Base-by-base conservation (phyloP, 805 yeast species). In the Hanseniaspora pseudoguilliermondii region DNA sequence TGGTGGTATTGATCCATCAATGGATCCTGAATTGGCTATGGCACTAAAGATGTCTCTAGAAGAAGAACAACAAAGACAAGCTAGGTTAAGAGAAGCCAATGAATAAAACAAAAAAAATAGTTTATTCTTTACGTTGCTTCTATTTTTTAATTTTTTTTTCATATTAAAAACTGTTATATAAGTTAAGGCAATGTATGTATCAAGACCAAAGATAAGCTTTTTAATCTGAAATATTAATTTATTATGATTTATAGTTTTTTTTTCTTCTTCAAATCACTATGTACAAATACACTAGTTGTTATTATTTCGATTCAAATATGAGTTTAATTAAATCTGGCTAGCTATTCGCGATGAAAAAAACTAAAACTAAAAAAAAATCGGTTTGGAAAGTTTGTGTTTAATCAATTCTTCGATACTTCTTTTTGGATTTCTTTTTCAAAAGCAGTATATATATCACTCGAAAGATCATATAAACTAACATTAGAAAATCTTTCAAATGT, bases 1-100 rank as follows among this genome's bases (percentile, higher is more conserved):
- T 64, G 84, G 83, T 53, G 55, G 55, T n/a, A 80, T 79, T 41
- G 97, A 91, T 69, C 91, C 96, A 35, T 82, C 82, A 61, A 84
- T 88, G 81, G 98, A 93, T 64, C 97, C 97, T 35, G 98, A 93
- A 70, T 79, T 93, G 66, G 98, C 97, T 0, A 76, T 93, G 75
- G 98, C 97, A 0, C 78, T 93, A 64, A 82, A 97, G 66, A 75
- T 93, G 69, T 91, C 97, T 0, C 75, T 93, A 64, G 97, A 93
- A 66, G 98, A 93, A 66, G 97, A 91, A 67, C 86, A 84, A 63
- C 83, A 86, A 52, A 81, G 97, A 72, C 96, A 88, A 66, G 95
- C 86, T 61, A 78, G 90, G 66, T 82, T 81, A 62, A 75, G 79
- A 35, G 55, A 46, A 41, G 51, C 36, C 25, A 50, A 35, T 25